Evolutionary conservation across 164 flowering plant genomes (phyloP).

Genomic region (Piper betle): DNA sequence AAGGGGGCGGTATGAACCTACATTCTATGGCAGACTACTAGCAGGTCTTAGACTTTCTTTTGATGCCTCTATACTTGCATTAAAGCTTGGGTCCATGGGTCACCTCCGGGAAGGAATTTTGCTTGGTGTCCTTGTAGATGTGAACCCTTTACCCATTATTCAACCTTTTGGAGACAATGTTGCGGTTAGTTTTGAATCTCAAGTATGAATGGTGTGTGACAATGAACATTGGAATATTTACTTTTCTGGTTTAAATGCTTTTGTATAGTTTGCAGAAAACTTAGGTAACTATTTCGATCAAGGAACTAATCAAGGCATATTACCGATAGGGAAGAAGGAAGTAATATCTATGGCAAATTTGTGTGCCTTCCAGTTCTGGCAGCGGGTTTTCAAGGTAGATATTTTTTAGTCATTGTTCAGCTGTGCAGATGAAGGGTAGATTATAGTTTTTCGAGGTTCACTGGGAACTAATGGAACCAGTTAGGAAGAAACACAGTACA

Average conservation of each 20-base stretch:
- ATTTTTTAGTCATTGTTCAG: background rate
- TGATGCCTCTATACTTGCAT: slow-evolving; percentile 73
- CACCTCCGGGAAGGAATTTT: slow-evolving; percentile 84
- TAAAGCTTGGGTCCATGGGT: slow-evolving; percentile 76
- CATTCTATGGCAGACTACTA: slow-evolving; percentile 77
- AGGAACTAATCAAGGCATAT: slow-evolving; percentile 21
- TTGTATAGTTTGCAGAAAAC: slow-evolving; percentile 41
- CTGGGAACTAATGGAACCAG: too few species aligned
- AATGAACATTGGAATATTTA: background rate
- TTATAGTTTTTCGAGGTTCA: too few species aligned
- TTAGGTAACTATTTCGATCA: slow-evolving; percentile 30
- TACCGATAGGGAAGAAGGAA: slow-evolving; percentile 45
- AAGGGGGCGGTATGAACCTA: slow-evolving; percentile 80
- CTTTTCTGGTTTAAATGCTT: background rate
- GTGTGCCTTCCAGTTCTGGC: slow-evolving; percentile 88
- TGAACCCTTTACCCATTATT: slow-evolving; percentile 73
- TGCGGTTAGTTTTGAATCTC: slow-evolving; percentile 32
- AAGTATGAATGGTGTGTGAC: background rate
- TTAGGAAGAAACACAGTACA: background rate
- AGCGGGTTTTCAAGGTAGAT: slow-evolving; percentile 64
- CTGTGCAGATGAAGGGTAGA: too few species aligned
- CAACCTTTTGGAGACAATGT: slow-evolving; percentile 76
- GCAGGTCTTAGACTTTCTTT: slow-evolving; percentile 71
- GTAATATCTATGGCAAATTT: slow-evolving; percentile 49
- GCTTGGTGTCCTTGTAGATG: slow-evolving; percentile 77